Percentiles rank a stretch among this genome's conserved stretches.
These are phyloP conservation scores for Linum usitatissimum DNA, from an alignment of 345 rosid genomes.

Conservation along the genomic window DNA sequence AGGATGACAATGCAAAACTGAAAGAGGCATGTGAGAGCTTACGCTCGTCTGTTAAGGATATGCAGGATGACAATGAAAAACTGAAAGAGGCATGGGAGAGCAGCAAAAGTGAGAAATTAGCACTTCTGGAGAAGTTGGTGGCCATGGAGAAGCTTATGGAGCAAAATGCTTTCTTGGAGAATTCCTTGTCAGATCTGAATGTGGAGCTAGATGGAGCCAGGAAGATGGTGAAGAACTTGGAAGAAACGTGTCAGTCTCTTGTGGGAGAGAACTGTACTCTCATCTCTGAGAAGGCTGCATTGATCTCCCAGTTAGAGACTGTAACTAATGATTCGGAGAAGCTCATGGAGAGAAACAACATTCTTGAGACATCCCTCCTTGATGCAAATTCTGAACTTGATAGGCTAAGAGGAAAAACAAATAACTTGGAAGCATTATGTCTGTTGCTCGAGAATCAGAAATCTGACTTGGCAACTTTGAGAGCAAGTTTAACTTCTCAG, in stretches of 20 bases:
- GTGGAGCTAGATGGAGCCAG: slow-evolving; percentile 68
- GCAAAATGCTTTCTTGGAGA: slow-evolving; percentile 72
- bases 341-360: slow-evolving; percentile 48
- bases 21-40: slow-evolving; percentile 43
- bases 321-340: slow-evolving; percentile 42
- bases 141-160: slow-evolving; percentile 69
- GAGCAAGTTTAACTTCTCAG: slow-evolving; percentile 45
- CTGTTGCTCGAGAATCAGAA: slow-evolving; percentile 52
- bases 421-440: slow-evolving; percentile 55
- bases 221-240: slow-evolving; percentile 50
- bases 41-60: slow-evolving; percentile 49
- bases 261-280: slow-evolving; percentile 55
- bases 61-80: slow-evolving; percentile 52
- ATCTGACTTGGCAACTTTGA: slow-evolving; percentile 34
- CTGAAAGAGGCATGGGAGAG: slow-evolving; percentile 44
- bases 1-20: slow-evolving; percentile 49
- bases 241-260: slow-evolving; percentile 53
- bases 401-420: slow-evolving; percentile 38
- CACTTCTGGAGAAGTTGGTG: slow-evolving; percentile 55
- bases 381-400: slow-evolving; percentile 73
- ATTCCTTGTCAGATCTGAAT: slow-evolving; percentile 78
- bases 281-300: slow-evolving; percentile 43
- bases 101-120: slow-evolving; percentile 41
- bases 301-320: slow-evolving; percentile 46
- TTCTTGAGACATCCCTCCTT: slow-evolving; percentile 60